phyloP scores from a whole-genome alignment of 1,139 yeast genomes.

The Debaryomyces coudertii region DNA sequence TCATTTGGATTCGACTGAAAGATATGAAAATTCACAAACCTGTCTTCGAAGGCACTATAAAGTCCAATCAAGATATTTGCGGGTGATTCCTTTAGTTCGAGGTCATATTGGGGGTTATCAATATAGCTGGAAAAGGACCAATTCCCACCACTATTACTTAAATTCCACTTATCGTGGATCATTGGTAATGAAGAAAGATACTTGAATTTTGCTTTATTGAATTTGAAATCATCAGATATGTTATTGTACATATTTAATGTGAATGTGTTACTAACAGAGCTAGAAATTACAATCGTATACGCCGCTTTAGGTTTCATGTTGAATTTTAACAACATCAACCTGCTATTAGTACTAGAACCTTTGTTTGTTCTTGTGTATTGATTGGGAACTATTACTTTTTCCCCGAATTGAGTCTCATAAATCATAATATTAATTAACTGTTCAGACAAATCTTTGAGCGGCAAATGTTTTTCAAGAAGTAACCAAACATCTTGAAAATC shows the following conservation, averaged over 20 bases:
- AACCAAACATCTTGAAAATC: slow-evolving; percentile 47
- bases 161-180: slow-evolving; percentile 52
- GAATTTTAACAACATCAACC: slow-evolving; percentile 29
- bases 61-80: slow-evolving; percentile 28
- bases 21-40: slow-evolving; percentile 45
- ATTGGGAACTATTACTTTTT: slow-evolving; percentile 31
- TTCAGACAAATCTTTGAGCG: slow-evolving; percentile 18
- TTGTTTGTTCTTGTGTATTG: slow-evolving; percentile 30
- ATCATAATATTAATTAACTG: slow-evolving; percentile 32
- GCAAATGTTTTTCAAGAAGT: slow-evolving; percentile 47
- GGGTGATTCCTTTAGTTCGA: slow-evolving; percentile 24
- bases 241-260: slow-evolving; percentile 43
- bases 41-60: slow-evolving; percentile 23
- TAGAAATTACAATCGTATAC: slow-evolving; percentile 31
- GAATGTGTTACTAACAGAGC: slow-evolving; percentile 31
- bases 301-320: slow-evolving; percentile 27
- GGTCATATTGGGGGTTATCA: slow-evolving; percentile 64
- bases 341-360: slow-evolving; percentile 32
- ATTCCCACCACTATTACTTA: slow-evolving; percentile 56
- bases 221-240: slow-evolving; percentile 21
- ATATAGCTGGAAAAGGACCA: slow-evolving; percentile 54
- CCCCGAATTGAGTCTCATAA: slow-evolving; percentile 35
- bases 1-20: slow-evolving; percentile 33
- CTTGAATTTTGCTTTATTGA: slow-evolving; percentile 29
- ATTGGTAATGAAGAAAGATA: slow-evolving; percentile 24